Percentiles rank a stretch among this genome's conserved stretches.
phyloP scores from a whole-genome alignment of 2,329 filamentous ascomycete species.

The Dothideomycetes sp. region DNA sequence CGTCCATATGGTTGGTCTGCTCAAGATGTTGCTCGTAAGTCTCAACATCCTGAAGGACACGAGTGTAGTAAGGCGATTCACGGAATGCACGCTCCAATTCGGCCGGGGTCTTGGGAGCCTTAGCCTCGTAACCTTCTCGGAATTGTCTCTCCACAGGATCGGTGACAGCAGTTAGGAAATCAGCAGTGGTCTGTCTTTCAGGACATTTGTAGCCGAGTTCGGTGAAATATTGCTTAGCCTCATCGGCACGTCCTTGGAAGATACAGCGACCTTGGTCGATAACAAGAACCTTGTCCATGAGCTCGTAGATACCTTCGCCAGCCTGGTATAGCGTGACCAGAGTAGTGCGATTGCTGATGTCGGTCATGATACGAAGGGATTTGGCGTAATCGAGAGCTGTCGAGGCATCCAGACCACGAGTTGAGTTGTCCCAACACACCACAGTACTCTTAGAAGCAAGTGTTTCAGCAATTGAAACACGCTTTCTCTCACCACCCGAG shows the following conservation, averaged over 20 bases:
- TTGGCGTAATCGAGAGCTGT: constrained; percentile 71
- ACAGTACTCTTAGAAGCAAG: constrained; percentile 64
- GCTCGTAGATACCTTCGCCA: constrained; percentile 58
- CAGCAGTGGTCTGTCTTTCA: constrained; percentile 59
- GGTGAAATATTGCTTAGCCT: constrained; percentile 57
- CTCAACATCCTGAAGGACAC: constrained; percentile 51
- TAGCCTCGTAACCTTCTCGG: constrained; percentile 54
- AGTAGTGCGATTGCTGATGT: constrained; percentile 62
- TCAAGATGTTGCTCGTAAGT: constrained; percentile 51
- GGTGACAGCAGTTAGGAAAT: constrained; percentile 68
- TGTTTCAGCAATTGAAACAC: constrained; percentile 70
- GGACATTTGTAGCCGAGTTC: constrained; percentile 54
- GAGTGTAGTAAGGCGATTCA: constrained; percentile 51
- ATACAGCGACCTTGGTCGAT: constrained; percentile 64
- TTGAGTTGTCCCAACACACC: constrained; percentile 73
- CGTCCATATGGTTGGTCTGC: constrained; percentile 50
- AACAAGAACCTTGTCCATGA: constrained; percentile 74
- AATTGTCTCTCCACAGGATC: constrained; percentile 64
- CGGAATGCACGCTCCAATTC: constrained; percentile 62
- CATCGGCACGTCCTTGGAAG: constrained; percentile 53
- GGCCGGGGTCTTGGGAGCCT: constrained; percentile 58
- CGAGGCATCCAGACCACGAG: constrained; percentile 68
- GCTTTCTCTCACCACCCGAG: constrained; percentile 71
- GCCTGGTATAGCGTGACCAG: constrained; percentile 65
- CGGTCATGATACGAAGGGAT: constrained; percentile 70